A percentile compares a stretch with the other conserved stretches of the same genome.
phyloP scores from a whole-genome alignment of 805 yeast genomes.

The Schwanniomyces pseudopolymorphus region DNA sequence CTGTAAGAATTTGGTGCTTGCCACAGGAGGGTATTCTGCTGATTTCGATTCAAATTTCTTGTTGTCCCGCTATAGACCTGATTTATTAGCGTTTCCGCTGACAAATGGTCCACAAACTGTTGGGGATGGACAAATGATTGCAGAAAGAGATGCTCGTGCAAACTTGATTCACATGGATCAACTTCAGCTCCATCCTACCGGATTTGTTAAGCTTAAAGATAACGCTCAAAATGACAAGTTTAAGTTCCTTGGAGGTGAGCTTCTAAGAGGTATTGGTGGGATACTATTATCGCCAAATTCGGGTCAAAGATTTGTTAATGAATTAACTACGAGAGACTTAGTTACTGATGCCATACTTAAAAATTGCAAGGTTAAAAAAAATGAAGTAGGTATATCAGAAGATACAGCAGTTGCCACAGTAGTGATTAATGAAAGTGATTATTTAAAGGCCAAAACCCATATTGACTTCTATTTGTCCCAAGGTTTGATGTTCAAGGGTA shows the following conservation, averaged over 20 bases:
- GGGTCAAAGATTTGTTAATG: constrained; percentile 55
- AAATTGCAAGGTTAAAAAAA: constrained; percentile 17
- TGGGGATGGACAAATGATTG: constrained; percentile 58
- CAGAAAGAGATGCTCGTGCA: constrained; percentile 45
- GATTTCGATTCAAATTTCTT: constrained; percentile 34
- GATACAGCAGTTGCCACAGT: constrained; percentile 18
- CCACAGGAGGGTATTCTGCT: constrained; percentile 61
- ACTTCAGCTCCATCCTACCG: constrained; percentile 64
- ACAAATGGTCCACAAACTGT: constrained; percentile 57
- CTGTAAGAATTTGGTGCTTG: constrained; percentile 41
- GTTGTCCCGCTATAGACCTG: constrained; percentile 46
- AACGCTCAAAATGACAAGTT: constrained; percentile 38
- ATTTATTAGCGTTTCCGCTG: constrained; percentile 46
- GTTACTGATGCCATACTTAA: constrained; percentile 46
- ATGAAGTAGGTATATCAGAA: constrained; percentile 7
- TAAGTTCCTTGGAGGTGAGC: constrained; percentile 62
- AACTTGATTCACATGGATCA: constrained; percentile 56
- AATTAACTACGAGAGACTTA: constrained; percentile 51
- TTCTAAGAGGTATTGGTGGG: constrained; percentile 61
- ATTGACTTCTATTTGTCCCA: constrained; percentile 48
- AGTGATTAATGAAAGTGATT: constrained; percentile 44
- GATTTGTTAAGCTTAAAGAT: constrained; percentile 43
- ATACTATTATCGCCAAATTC: constrained; percentile 44
- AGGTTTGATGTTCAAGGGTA: constrained; percentile 25
- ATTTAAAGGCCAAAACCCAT: constrained; percentile 45